Base-by-base conservation (phyloP, 2,329 filamentous ascomycete genomes). In the Tolypocladium amazonense region DNA sequence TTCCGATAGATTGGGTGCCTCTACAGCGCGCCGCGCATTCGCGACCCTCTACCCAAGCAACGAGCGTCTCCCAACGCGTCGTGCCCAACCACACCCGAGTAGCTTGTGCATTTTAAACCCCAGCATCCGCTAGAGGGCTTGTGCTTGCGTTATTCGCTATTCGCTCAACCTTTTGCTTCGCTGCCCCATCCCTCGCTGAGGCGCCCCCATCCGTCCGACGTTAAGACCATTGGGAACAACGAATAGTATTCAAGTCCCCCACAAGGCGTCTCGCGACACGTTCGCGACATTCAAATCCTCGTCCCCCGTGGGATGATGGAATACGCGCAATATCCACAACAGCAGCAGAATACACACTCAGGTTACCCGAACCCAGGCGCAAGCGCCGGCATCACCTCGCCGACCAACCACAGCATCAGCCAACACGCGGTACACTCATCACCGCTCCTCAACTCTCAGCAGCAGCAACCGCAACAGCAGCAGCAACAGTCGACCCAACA, bases 401-500 rank as follows among this genome's bases (percentile, higher is more conserved):
- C 88, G 56, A 86, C 88, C 65, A 89, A 85, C 70, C 83, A 85
- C 67, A 86, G 83, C 72, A 80, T 88, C 68, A 84, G 87, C 65
- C 81, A 85, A 67, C 84, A 87, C 69, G 81, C 81, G 64, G 84
- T 83, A 64, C 87, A 93, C 74, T 86, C 87, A 4, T 94, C 90
- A 39, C 90, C 91, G 38, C 91, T 94, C 63, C 81, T 94, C 59
- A 85, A 88, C 33, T 88, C 89, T 58, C 90, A 94, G 75, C 84
- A 89, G 69, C 88, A 87, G 68, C 63, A 59, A 57, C 65, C 67
- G 57, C 56, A 55, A 33, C 56, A 50, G 54, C 56, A 33, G n/a
- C 57, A 54, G 23, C 27, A 27, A 39, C 39, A 56, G 80, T 82
- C 63, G 14, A 54, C 25, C 3, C 30, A 57, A 33, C 43, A 59